phyloP scores from a whole-genome alignment of 306 rosid species.

The Morella rubra region DNA sequence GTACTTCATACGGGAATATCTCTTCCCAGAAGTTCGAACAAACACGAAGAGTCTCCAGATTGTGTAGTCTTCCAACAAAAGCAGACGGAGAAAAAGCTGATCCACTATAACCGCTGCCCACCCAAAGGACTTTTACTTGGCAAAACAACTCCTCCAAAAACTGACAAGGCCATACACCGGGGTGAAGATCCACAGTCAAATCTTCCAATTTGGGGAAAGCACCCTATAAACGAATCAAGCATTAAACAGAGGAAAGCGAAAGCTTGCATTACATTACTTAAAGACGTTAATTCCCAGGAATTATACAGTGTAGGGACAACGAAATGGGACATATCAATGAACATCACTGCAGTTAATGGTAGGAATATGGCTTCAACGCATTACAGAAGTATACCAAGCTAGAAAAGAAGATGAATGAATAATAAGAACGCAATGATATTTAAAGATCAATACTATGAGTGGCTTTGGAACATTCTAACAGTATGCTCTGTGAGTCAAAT shows the following conservation, averaged over 20 bases:
- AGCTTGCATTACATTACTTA: background rate
- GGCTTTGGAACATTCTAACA: too few relatives aligned
- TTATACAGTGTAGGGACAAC: background rate
- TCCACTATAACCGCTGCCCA: background rate
- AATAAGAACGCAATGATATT: too few relatives aligned
- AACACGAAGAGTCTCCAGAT: background rate
- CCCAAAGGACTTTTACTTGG: accelerated
- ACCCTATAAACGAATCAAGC: background rate
- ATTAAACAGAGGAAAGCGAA: background rate
- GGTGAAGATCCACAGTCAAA: accelerated
- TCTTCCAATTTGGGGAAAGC: background rate
- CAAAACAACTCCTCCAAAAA: background rate
- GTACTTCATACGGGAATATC: background rate
- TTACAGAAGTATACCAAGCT: too few relatives aligned
- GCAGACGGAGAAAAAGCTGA: background rate
- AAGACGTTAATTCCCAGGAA: background rate
- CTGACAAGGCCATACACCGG: background rate
- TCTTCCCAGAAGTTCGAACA: background rate
- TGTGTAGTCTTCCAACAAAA: constrained; percentile 2
- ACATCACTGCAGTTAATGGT: background rate
- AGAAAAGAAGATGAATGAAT: too few relatives aligned
- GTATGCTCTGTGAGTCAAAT: too few relatives aligned
- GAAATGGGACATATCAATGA: background rate
- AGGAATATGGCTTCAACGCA: too few relatives aligned
- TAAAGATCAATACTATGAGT: too few relatives aligned